Conservation (phyloP, 768 basidiomycete species). For the Leccinum uliginosum region DNA sequence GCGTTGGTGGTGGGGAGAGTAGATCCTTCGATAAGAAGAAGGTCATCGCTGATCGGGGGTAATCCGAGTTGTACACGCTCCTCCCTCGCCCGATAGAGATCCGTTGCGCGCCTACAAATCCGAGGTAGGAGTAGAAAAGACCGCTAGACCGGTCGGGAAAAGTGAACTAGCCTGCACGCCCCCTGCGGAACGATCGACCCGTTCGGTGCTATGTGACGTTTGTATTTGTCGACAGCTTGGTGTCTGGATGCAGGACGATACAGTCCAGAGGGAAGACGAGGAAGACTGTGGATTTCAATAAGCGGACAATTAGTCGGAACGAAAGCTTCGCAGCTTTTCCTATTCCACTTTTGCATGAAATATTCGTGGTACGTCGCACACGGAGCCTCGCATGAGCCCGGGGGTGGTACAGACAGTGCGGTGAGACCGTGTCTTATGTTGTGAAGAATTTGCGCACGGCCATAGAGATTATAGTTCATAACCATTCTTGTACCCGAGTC, state of each 20-base stretch:
- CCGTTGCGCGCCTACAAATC: conserved; percentile 62
- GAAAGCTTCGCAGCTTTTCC: conserved; percentile 38
- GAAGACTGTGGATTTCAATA: conserved; percentile 45
- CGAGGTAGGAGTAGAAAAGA: conserved; percentile 60
- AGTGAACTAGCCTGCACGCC: conserved; percentile 49
- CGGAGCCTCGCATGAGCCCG: conserved; percentile 45
- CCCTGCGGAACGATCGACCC: conserved; percentile 37
- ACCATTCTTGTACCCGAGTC: conserved; percentile 51
- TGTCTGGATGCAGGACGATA: conserved; percentile 33
- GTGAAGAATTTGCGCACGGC: conserved; percentile 53
- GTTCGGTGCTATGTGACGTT: conserved; percentile 21
- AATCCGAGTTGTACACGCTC: conserved; percentile 54
- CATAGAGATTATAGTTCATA: conserved; percentile 50
- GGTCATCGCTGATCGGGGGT: conserved; percentile 52
- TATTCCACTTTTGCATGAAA: conserved; percentile 51
- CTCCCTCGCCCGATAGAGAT: conserved; percentile 54
- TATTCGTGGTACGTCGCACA: conserved; percentile 56
- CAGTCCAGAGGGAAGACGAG: conserved; percentile 51
- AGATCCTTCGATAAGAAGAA: conserved; percentile 69
- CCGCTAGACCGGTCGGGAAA: conserved; percentile 47
- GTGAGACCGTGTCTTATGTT: conserved; percentile 62
- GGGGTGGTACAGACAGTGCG: conserved; percentile 52
- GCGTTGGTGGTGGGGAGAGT: conserved; percentile 64
- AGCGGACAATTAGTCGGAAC: conserved; percentile 58
- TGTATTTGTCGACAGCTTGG: conserved; percentile 25